A percentile compares a stretch with the other conserved stretches of the same genome.
Evolutionary conservation across 73 alveolate species (phyloP).

Genomic region (Paramecium primaurelia): DNA sequence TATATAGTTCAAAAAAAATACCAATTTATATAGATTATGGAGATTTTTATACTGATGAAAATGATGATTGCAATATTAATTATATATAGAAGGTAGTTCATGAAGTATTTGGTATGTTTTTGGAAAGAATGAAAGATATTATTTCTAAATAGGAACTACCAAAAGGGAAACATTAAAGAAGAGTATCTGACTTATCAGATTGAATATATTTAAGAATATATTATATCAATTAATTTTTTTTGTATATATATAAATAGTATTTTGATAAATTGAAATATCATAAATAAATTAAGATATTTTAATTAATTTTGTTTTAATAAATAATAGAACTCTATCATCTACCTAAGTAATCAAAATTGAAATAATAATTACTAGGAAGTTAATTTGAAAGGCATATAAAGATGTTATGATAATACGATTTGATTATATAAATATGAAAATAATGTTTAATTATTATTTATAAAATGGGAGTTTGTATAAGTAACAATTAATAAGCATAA

Average conservation of each 20-base stretch:
- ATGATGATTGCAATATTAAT: neutral
- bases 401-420: neutral
- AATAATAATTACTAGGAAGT: neutral
- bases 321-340: neutral
- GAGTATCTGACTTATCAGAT: neutral
- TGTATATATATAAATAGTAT: neutral
- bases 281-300: too few species aligned
- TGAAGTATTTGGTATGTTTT: neutral
- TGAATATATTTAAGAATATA: neutral
- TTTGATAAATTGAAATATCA: neutral
- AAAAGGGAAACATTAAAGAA: neutral
- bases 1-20: neutral
- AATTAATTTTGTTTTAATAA: too few species aligned
- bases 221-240: neutral
- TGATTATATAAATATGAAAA: neutral
- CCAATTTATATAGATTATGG: neutral
- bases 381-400: too few species aligned
- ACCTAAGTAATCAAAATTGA: too few species aligned
- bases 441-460: neutral
- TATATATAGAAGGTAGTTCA: neutral
- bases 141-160: neutral
- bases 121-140: neutral
- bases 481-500: neutral
- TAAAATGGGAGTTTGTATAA: slow-evolving; percentile 43
- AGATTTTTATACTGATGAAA: neutral